phyloP scores from a whole-genome alignment of 257 asterid genomes.

The Solanum dulcamara region DNA sequence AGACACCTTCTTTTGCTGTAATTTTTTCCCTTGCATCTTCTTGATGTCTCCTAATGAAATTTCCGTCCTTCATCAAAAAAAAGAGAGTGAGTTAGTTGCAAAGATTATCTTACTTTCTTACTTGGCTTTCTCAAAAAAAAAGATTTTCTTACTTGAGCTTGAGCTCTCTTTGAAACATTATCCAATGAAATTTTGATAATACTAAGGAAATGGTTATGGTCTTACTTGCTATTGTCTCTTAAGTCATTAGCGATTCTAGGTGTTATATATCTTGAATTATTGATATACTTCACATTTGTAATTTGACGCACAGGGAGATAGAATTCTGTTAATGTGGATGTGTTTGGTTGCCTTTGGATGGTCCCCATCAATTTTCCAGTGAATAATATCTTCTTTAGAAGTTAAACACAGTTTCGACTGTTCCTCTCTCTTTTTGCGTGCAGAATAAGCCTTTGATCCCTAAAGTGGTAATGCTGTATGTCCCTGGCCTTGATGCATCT shows the following conservation, averaged over 20 bases:
- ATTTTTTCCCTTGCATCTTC: neutral
- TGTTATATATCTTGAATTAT: neutral
- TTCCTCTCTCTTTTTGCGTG: constrained; percentile 16
- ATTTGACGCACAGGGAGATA: neutral
- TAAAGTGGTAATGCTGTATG: constrained; percentile 81
- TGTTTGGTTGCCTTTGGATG: neutral
- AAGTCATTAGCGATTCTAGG: neutral
- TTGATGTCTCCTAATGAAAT: neutral
- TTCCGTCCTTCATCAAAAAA: neutral
- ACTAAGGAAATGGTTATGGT: neutral
- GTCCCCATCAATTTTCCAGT: neutral
- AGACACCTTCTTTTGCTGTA: neutral
- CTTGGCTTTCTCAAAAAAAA: too few species aligned
- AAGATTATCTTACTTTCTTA: neutral
- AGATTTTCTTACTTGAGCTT: neutral
- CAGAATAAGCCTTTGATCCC: constrained; percentile 93
- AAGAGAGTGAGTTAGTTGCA: neutral
- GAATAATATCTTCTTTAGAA: neutral
- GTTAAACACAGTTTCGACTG: neutral
- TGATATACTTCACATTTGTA: neutral
- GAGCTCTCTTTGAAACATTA: neutral
- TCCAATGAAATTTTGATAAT: neutral
- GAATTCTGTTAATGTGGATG: neutral
- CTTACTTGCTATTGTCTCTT: neutral
- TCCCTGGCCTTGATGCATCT: constrained; percentile 98